Percentiles rank a stretch among this genome's conserved stretches.
Conservation (phyloP, 2,329 filamentous ascomycete genomes). For the Aaosphaeria pasadenensis region DNA sequence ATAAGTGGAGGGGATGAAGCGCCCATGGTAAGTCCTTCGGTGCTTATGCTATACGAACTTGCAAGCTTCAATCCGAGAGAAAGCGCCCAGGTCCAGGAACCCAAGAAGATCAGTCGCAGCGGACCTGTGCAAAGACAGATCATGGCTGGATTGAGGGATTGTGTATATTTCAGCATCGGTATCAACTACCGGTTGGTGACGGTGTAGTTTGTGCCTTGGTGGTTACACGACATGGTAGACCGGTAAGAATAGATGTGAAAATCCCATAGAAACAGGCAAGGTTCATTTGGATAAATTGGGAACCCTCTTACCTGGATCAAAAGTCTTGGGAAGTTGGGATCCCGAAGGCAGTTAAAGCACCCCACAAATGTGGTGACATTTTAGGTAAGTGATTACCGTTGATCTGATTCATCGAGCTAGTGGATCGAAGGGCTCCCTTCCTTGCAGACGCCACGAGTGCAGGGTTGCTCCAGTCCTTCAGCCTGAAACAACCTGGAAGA, state of each 20-base stretch:
- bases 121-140: too few relatives aligned
- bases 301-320: constrained; percentile 8
- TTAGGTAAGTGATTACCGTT: constrained; percentile 2
- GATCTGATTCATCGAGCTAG: constrained; percentile 1
- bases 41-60: too few relatives aligned
- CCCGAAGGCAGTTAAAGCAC: constrained; percentile 11
- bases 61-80: too few relatives aligned
- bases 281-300: constrained; percentile 24
- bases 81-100: too few relatives aligned
- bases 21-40: too few relatives aligned
- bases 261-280: not conserved
- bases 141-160: too few relatives aligned
- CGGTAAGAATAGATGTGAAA: not conserved
- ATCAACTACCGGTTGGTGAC: constrained; percentile 3
- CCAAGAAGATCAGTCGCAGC: too few relatives aligned
- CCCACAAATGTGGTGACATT: constrained; percentile 12
- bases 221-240: constrained; percentile 5
- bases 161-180: too few relatives aligned
- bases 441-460: too few relatives aligned
- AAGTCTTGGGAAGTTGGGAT: constrained; percentile 2
- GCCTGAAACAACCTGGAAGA: not conserved
- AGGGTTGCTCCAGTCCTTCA: not conserved
- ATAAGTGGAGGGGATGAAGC: too few relatives aligned
- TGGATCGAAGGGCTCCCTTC: too few relatives aligned
- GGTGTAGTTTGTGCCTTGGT: constrained; percentile 1